These are phyloP conservation scores for Phylloporus sp. DNA, from an alignment of 768 basidiomycete genomes.

Conservation along the genomic window DNA sequence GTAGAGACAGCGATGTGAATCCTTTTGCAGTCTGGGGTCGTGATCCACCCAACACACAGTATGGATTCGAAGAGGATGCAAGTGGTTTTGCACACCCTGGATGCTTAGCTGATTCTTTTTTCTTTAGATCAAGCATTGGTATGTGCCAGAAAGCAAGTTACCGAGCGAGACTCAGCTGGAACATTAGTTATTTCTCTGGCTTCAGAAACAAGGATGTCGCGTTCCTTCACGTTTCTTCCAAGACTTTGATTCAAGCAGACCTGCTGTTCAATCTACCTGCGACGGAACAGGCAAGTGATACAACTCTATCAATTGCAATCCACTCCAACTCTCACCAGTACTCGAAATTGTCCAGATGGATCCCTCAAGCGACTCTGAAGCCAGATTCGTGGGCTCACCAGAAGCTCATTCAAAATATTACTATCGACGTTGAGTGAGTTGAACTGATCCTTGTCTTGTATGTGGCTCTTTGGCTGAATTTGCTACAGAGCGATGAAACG, in stretches of 20 bases:
- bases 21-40: slow-evolving; percentile 51
- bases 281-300: slow-evolving; percentile 59
- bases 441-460: neutral
- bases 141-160: neutral
- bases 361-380: slow-evolving; percentile 25
- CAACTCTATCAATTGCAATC: neutral
- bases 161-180: neutral
- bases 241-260: slow-evolving; percentile 77
- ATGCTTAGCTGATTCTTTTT: neutral
- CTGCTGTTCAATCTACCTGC: slow-evolving; percentile 79
- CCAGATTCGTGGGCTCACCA: slow-evolving; percentile 31
- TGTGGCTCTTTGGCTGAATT: neutral
- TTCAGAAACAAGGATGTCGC: slow-evolving; percentile 79
- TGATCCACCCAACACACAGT: slow-evolving; percentile 59
- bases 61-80: slow-evolving; percentile 77
- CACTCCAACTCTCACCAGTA: slow-evolving; percentile 26
- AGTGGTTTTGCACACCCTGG: slow-evolving; percentile 1
- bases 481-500: slow-evolving; percentile 49
- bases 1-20: neutral
- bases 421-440: slow-evolving; percentile 29
- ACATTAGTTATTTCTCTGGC: slow-evolving; percentile 61
- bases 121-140: slow-evolving; percentile 55
- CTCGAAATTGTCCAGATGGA: slow-evolving; percentile 34
- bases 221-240: slow-evolving; percentile 69
- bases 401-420: slow-evolving; percentile 16